Evolutionary conservation across 139 green algal genomes (phyloP).

Genomic region (Micractinium sp.): DNA sequence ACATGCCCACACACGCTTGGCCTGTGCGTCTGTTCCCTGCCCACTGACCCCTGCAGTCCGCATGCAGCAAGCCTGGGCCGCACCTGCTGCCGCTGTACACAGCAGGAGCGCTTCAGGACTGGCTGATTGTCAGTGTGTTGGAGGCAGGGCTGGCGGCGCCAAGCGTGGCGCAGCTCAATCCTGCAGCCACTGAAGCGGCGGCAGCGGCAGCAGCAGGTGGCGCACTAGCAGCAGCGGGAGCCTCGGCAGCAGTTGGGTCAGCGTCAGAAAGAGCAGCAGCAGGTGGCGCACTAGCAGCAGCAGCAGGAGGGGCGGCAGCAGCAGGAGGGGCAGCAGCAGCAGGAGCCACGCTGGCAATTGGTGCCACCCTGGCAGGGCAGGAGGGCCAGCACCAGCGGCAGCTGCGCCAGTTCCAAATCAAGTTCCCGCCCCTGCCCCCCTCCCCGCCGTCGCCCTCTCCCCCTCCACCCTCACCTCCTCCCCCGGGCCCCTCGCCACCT

Average conservation of each 20-base stretch:
- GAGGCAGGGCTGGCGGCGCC: neutral
- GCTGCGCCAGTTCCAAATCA: neutral
- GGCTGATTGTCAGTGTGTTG: neutral
- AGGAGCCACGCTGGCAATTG: too few relatives aligned
- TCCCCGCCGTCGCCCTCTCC: neutral
- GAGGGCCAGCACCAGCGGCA: neutral
- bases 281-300: neutral
- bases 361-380: too few relatives aligned
- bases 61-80: neutral
- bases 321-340: neutral
- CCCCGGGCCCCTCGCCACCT: neutral
- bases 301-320: neutral
- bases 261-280: neutral
- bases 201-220: neutral
- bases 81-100: neutral
- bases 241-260: neutral
- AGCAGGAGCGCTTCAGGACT: neutral
- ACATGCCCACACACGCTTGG: too few relatives aligned
- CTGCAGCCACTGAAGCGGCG: neutral
- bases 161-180: neutral
- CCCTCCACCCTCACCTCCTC: neutral
- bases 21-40: too few relatives aligned
- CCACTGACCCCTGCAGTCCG: neutral
- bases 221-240: neutral
- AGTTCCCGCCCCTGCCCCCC: neutral